Evolutionary conservation across 148 eudicot species (phyloP), one percentile per base, ranked within the genome.

Genomic region (Vaccinium vitisidaea): DNA sequence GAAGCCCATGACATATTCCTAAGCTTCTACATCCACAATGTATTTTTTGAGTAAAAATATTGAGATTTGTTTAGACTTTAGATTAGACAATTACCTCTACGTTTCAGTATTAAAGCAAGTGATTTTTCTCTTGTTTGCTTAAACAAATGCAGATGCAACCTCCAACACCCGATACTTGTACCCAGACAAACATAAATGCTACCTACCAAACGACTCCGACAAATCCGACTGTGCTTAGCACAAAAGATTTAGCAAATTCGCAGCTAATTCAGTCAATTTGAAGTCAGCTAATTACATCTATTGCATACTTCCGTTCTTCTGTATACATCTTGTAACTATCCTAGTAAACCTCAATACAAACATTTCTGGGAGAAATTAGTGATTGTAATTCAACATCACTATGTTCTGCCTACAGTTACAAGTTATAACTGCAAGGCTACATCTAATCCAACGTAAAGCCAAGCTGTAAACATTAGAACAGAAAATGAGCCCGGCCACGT

Each of bases 211-310:
- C 48, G 50, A 75, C 48, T n/a, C 79, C 55, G 21, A 46, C 30
- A 4, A n/a, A 15, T 75, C 46, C 0, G 6, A 48, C 25, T 75
- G 15, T n/a, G 55, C 30, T 75, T 46, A 8, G 79, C 50, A 46
- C 54, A 21, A 75, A 19, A 9, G 9, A 3, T 75, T 16, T 43
- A 5, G 46, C 46, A 43, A 43, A 43, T 43, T 43, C 6, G 6
- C 46, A 43, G 78, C 23, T 46, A 75, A 19, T 75, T 46, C 7
- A 14, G 27, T 48, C 54, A 75, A 46, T 43, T 75, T 75, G 27
- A 75, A 75, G 79, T 15, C 75, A 71, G 30, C 39, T 71, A 32
- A 18, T 71, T 30, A 71, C 75, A 71, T 32, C 75, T 32, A 71
- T 6, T 9, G 75, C 3, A 65, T 23, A 65, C 75, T 27, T 13